Evolutionary conservation across 208 protist species (phyloP).

Genomic region (Naegleria gruberi): DNA sequence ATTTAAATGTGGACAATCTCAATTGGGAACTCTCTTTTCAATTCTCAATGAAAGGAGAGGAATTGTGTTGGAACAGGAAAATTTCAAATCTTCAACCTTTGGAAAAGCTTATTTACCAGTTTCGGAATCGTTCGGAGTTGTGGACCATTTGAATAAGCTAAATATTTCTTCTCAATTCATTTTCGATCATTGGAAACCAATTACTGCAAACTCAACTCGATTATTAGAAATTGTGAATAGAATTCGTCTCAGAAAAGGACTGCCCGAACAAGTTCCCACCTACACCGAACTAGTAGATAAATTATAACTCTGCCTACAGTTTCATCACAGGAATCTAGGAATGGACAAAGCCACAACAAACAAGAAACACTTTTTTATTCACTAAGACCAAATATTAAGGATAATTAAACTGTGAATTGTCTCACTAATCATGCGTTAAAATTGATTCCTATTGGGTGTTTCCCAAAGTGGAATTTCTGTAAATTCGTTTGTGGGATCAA

Average conservation of each 20-base stretch:
- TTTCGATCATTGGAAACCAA: conserved; percentile 94
- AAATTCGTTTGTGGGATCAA: too few relatives aligned
- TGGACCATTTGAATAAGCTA: conserved; percentile 79
- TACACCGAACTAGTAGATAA: conserved; percentile 86
- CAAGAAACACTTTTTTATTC: too few relatives aligned
- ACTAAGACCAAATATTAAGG: too few relatives aligned
- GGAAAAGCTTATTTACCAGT: conserved; percentile 96
- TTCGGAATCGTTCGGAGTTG: conserved; percentile 96
- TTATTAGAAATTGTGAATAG: conserved; percentile 58
- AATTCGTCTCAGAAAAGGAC: conserved; percentile 92
- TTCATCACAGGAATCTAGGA: too few relatives aligned
- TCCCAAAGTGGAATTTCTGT: too few relatives aligned
- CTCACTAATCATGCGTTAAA: too few relatives aligned
- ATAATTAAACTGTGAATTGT: too few relatives aligned
- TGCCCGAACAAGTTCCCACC: conserved; percentile 76
- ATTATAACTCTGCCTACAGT: too few relatives aligned
- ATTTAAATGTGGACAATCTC: conserved; percentile 41
- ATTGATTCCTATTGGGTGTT: too few relatives aligned
- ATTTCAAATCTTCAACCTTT: conserved; percentile 83
- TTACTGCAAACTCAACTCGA: conserved; percentile 60
- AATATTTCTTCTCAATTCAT: conserved; percentile 97
- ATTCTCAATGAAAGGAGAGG: conserved; percentile 90
- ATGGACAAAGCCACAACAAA: too few relatives aligned
- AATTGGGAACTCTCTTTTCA: conserved; percentile 90
- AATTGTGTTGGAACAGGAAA: conserved; percentile 87